These are phyloP conservation scores for Gliomastix tumulicola DNA, from an alignment of 2,329 filamentous ascomycete genomes.

Conservation along the genomic window DNA sequence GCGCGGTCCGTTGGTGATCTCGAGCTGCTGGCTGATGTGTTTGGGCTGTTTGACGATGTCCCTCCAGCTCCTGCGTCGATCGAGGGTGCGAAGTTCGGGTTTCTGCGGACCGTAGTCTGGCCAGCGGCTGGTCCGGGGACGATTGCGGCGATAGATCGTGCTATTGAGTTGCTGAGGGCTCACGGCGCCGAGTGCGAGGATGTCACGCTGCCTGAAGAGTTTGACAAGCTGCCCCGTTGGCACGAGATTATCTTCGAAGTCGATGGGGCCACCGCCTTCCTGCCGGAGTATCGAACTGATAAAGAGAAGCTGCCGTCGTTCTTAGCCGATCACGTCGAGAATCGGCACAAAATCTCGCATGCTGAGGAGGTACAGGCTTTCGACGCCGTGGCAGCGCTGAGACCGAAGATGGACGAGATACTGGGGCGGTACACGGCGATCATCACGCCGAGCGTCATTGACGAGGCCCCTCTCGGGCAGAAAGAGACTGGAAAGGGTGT, in stretches of 20 bases:
- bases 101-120: constrained; percentile 48
- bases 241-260: constrained; percentile 39
- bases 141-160: constrained; percentile 29
- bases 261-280: constrained; percentile 46
- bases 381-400: constrained; percentile 39
- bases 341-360: constrained; percentile 27
- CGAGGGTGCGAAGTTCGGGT: constrained; percentile 43
- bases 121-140: constrained; percentile 35
- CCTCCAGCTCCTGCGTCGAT: too few relatives aligned
- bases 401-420: constrained; percentile 44
- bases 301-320: constrained; percentile 36
- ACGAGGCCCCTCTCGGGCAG: constrained; percentile 45
- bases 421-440: constrained; percentile 40
- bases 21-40: constrained; percentile 42
- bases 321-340: constrained; percentile 42
- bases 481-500: constrained; percentile 42
- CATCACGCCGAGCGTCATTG: constrained; percentile 45
- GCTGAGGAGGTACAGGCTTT: constrained; percentile 26
- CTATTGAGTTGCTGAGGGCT: constrained; percentile 25
- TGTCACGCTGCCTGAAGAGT: constrained; percentile 41
- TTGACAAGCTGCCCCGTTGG: constrained; percentile 41
- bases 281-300: constrained; percentile 41
- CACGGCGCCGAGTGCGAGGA: constrained; percentile 51
- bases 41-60: constrained; percentile 39
- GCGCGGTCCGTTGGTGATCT: constrained; percentile 48